Evolutionary conservation across 352 stramenopile species (phyloP), one percentile per base, ranked within the genome.

Genomic region (Phytophthora syringae): DNA sequence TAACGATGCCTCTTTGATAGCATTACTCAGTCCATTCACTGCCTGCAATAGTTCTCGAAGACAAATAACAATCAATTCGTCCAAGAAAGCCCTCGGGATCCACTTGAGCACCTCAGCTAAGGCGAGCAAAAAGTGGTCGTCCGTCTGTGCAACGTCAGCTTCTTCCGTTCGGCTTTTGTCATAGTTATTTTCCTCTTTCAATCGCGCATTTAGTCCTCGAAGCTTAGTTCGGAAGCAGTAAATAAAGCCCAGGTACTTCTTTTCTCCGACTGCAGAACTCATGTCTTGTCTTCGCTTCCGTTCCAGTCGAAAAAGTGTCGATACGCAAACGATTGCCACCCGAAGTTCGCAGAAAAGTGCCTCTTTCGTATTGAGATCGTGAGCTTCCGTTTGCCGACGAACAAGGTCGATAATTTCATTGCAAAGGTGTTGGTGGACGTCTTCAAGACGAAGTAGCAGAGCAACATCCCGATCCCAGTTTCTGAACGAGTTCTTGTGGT

Each of bases 1-100:
- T 16, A 51, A 21, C 6, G 32, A 6, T 10, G 53, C 36, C 20
- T 70, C 43, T 7, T 80, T 70, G 10, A 84, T 43, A 3, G 56
- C 53, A 15, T 51, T 49, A 39, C 60, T 64, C 15, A 90, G 47
- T 20, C 61, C 57, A n/a, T 54, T 62, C 7, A 72, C 53, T 7
- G 64, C 67, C 20, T 85, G 66, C 0, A 90, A 59, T 9, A 90
- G 48, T 15, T 89, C 79, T 54, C 80, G 67, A 0, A 89, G 61
- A 36, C 64, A 80, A 13, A 88, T 13, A 11, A 86, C 66, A 10
- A 88, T 60, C 71, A 79, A 88, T 62, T 90, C 82, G 30, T 84
- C 63, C 22, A 89, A 48, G 12, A 89, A 52, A 11, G 59, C 24
- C 13, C 48, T 71, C 0, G 82, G 79, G 48, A 90, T 72, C 66